These are phyloP conservation scores for Pseudotulostoma volvatum DNA, from an alignment of 495 filamentous ascomycete species.

Conservation along the genomic window DNA sequence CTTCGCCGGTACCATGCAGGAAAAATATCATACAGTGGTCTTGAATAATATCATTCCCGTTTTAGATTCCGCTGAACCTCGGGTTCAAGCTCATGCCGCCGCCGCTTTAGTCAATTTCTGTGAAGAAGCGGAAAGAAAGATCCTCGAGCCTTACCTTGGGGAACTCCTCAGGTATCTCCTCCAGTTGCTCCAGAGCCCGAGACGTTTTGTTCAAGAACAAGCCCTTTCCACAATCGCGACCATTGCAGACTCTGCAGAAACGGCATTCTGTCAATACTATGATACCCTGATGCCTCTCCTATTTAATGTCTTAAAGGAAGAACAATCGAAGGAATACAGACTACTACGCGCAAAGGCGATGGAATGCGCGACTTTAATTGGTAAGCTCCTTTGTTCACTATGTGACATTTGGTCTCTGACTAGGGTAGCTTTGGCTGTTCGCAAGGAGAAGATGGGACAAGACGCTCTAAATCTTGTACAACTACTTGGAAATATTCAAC, in stretches of 20 bases:
- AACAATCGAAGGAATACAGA: conserved; percentile 83
- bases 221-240: conserved; percentile 96
- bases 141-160: conserved; percentile 88
- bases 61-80: conserved; percentile 71
- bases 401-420: conserved; percentile 1
- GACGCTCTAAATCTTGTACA: conserved; percentile 79
- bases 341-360: conserved; percentile 92
- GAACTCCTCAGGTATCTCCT: conserved; percentile 69
- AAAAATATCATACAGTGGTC: conserved; percentile 76
- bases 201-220: conserved; percentile 96
- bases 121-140: conserved; percentile 88
- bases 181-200: conserved; percentile 67
- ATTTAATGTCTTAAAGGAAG: conserved; percentile 71
- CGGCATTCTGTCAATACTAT: conserved; percentile 92
- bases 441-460: conserved; percentile 73
- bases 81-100: conserved; percentile 93
- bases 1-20: conserved; percentile 97
- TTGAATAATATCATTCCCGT: conserved; percentile 87
- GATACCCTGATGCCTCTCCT: conserved; percentile 86
- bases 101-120: conserved; percentile 98
- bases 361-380: conserved; percentile 94
- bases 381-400: not conserved
- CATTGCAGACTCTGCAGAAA: conserved; percentile 93
- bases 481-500: conserved; percentile 71
- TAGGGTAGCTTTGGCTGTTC: conserved; percentile 61